Base-by-base conservation (phyloP, 768 basidiomycete genomes). In the Suillus placidus region DNA sequence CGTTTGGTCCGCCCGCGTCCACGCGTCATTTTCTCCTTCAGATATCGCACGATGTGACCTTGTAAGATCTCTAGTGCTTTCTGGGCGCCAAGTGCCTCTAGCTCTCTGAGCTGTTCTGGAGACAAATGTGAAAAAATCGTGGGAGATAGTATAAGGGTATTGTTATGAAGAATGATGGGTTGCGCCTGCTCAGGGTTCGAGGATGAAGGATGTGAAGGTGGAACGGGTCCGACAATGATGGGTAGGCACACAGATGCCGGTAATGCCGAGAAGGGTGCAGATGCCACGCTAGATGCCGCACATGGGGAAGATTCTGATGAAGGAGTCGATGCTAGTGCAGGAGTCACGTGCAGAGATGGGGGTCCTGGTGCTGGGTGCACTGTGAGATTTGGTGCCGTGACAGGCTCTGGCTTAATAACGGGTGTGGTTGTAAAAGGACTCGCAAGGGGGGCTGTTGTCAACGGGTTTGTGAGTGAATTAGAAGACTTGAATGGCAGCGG, bases 81-180 rank as follows among this genome's bases (percentile, higher is more conserved):
- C 73, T 90, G 86, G 0, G 93, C 92, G 2, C 93, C 93, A 75
- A 95, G 86, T 61, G 84, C 84, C 76, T 95, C 91, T 34, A 96
- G 79, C 54, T 91, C 89, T 64, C 83, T 84, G 52, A 97, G 79
- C 75, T 90, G 90, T 67, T 90, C 88, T 52, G 83, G 80, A 4
- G 90, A 87, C 14, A 97, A 83, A 63, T 88, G 88, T 10, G 89
- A 85, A 73, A 97, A 97, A 40, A 97, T 90, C 26, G 84, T 83
- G 2, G 95, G 95, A 71, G 93, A 92, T 43, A 97, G 86, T 64
- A 94, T 87, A 26, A 97, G 84, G 37, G 86, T 90, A 62, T 93
- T 89, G 69, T 94, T 89, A 68, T 96, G 93, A 14, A 96, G 79
- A 30, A 93, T 87, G 81, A 97, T 94, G 38, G 88, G 88, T 30